Evolutionary conservation across 257 asterid genomes (phyloP), one percentile per base, ranked within the genome.

Genomic region (Handroanthus guayacan): DNA sequence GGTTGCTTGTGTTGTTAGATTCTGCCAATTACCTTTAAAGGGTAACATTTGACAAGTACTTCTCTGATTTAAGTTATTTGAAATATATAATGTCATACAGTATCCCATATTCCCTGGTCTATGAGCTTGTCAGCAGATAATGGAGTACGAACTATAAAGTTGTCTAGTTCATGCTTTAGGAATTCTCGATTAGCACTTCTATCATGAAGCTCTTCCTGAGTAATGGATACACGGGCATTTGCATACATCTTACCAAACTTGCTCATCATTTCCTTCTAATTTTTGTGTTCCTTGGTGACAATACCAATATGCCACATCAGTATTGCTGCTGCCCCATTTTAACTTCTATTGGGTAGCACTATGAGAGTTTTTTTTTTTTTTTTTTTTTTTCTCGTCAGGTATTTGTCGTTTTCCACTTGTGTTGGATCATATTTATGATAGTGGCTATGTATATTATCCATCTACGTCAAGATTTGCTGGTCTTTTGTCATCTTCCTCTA

Each of bases 1-100:
- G 74, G 44, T 43, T 52, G 14, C 58, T 36, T 36, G 57, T 50
- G 16, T 67, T 52, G 70, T 51, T 69, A 43, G 62, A 50, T 74
- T 74, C 9, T 38, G 55, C 64, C 54, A 45, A 51, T 12, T 44
- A 37, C 45, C 57, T 62, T 70, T 69, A 1, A 58, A 48, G 36
- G 57, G 20, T 6, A 63, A 43, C 61, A 62, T 16, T 41, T 45
- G 70, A 31, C 41, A 68, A 63, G 57, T 56, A 11, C 75, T 51
- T 67, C 41, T 75, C 37, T 36, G 12, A 2, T 50, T 62, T 62
- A 37, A 18, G 37, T 41, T 10, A 66, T 14, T 12, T 43, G 12
- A 25, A 13, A 5, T 6, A 8, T 57, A 10, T 3, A 12, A 62
- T 48, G 47, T 43, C 50, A 34, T 57, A 31, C 48, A 20, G 55